Evolutionary conservation across 2,329 filamentous ascomycete species (phyloP).

Genomic region (Pyricularia sp.): DNA sequence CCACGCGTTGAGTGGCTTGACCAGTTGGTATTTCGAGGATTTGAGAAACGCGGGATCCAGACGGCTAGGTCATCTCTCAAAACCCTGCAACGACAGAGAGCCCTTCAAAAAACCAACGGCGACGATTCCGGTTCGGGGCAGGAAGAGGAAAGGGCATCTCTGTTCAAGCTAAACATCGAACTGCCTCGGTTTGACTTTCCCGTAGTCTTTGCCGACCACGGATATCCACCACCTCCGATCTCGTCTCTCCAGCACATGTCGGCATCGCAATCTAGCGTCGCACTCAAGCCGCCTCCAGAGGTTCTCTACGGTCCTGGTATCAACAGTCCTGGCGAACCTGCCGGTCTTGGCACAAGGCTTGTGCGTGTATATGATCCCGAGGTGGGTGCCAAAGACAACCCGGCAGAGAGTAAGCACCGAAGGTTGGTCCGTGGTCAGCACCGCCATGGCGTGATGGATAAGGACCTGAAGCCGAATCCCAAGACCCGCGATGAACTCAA

Average conservation of each 20-base stretch:
- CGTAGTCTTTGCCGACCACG: constrained; percentile 87
- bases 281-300: constrained; percentile 73
- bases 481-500: constrained; percentile 94
- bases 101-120: constrained; percentile 18
- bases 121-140: constrained; percentile 19
- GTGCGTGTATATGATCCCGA: constrained; percentile 91
- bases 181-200: constrained; percentile 93
- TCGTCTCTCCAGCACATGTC: constrained; percentile 61
- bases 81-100: constrained; percentile 38
- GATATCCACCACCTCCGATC: constrained; percentile 78
- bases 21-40: constrained; percentile 81
- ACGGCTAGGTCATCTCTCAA: constrained; percentile 56
- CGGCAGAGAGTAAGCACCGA: constrained; percentile 89
- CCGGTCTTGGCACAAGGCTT: constrained; percentile 47
- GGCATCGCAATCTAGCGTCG: constrained; percentile 56
- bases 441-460: constrained; percentile 86
- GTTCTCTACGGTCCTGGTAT: constrained; percentile 89
- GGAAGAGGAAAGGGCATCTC: constrained; percentile 37
- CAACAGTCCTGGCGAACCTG: constrained; percentile 50
- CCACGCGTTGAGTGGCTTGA: constrained; percentile 91
- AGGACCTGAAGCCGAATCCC: constrained; percentile 91
- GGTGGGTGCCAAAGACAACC: constrained; percentile 80
- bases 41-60: constrained; percentile 66
- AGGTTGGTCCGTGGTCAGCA: constrained; percentile 82
- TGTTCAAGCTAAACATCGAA: constrained; percentile 81